Conservation (phyloP, 139 green algal species). For the Pedinophyceae sp. region DNA sequence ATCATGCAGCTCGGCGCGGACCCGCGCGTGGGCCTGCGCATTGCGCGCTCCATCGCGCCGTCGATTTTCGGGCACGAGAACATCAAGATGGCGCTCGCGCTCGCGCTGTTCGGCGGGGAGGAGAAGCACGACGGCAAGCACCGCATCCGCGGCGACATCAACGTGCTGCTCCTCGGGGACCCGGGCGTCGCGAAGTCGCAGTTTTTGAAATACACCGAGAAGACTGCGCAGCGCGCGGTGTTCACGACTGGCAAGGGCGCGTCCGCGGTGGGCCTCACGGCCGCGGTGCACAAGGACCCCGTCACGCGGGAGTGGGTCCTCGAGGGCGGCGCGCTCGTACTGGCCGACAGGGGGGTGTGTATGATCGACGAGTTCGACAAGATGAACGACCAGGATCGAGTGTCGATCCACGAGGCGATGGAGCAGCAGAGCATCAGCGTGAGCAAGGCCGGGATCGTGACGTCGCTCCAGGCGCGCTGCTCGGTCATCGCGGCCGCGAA, state of each 20-base stretch:
- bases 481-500: constrained; percentile 95
- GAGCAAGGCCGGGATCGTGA: constrained; percentile 95
- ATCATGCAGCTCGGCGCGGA: constrained; percentile 58
- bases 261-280: constrained; percentile 89
- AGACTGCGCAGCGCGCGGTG: constrained; percentile 73
- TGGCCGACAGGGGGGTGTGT: constrained; percentile 93
- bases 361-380: constrained; percentile 99
- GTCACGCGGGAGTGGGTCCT: constrained; percentile 93
- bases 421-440: constrained; percentile 99
- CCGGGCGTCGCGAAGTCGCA: constrained; percentile 88
- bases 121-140: constrained; percentile 28
- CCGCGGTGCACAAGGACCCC: constrained; percentile 82
- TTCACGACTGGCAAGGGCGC: constrained; percentile 98
- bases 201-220: constrained; percentile 98
- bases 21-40: constrained; percentile 50
- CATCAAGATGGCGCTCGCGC: constrained; percentile 90
- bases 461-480: constrained; percentile 65
- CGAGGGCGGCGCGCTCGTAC: constrained; percentile 91
- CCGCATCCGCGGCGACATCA: constrained; percentile 88
- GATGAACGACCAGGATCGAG: constrained; percentile 93
- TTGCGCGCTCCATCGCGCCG: constrained; percentile 89
- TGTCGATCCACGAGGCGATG: constrained; percentile 81
- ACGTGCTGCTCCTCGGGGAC: constrained; percentile 94
- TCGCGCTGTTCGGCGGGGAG: constrained; percentile 88
- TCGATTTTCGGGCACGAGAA: constrained; percentile 95